Evolutionary conservation across 352 stramenopile species (phyloP), one percentile per base, ranked within the genome.

Genomic region (Phytopythium mirpurense): DNA sequence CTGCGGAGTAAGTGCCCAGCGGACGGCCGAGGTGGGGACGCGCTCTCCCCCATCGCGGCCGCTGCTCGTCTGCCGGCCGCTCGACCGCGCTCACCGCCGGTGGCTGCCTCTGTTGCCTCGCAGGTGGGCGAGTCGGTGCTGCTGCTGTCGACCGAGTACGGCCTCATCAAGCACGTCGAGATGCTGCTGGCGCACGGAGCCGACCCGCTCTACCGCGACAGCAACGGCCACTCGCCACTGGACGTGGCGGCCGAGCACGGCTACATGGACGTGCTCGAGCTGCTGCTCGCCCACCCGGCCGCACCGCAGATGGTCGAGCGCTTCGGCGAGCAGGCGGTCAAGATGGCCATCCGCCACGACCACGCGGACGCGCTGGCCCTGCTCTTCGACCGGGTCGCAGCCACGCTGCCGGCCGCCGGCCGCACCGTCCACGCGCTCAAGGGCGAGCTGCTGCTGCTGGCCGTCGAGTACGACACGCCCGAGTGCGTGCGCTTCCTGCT

Each of bases 151-250:
- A 37, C 68, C 4, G 62, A 72, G 35, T 70, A 76, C 60, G 69
- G 64, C 26, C 69, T 83, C 40, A 67, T 64, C 58, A 68, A 71
- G 35, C 69, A 83, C 56, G 67, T 79, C 18, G 56, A 76, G 56
- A 64, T 75, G n/a, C 65, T 83, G 41, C 29, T 78, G 4, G 56
- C 41, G 0, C 46, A 71, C 34, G 67, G 64, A 14, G 72, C 67
- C 12, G 67, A 83, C 21, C 34, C 49, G 16, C 60, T 52, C 42
- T 45, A 50, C 10, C 15, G 27, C 8, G 68, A 83, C 41, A 45
- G 52, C 16, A 64, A 64, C 27, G 62, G 62, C 9, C 62, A 67
- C 45, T 65, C 59, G 41, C 48, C 51, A 16, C 70, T 78, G 35
- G 62, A 79, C 32, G 68, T 83, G 47, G 69, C 72, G 0, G 62